phyloP scores from a whole-genome alignment of 2,329 filamentous ascomycete genomes.

The Bimuria novae-zelandiae region DNA sequence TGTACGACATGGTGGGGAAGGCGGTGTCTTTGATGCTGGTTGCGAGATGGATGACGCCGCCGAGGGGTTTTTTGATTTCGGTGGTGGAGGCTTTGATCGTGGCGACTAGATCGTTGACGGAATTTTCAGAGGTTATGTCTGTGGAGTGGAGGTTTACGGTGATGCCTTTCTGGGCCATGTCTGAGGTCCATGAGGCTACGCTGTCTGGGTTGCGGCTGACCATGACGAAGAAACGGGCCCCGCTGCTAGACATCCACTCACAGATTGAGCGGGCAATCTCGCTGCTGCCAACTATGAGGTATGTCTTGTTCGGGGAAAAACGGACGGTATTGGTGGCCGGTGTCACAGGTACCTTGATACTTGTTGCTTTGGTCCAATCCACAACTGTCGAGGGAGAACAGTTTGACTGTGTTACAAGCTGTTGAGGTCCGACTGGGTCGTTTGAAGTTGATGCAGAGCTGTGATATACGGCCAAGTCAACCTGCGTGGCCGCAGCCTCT shows the following conservation, averaged over 20 bases:
- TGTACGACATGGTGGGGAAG: constrained; percentile 16
- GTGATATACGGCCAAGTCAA: no score
- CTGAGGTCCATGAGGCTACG: constrained; percentile 18
- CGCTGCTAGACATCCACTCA: constrained; percentile 22
- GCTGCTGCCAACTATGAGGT: constrained; percentile 24
- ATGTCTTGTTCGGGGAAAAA: constrained; percentile 17
- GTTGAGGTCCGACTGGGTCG: background rate
- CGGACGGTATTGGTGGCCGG: constrained; percentile 1
- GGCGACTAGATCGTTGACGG: constrained; percentile 1
- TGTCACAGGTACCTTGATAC: constrained; percentile 5
- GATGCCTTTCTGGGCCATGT: constrained; percentile 10
- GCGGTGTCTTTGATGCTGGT: constrained; percentile 16
- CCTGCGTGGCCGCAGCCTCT: background rate
- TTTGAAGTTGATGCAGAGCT: no score
- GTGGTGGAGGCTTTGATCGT: background rate
- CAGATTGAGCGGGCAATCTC: constrained; percentile 20
- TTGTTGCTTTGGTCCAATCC: constrained; percentile 10
- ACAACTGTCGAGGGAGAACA: constrained; percentile 4
- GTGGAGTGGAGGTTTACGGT: background rate
- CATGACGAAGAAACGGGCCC: constrained; percentile 27
- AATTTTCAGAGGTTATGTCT: constrained; percentile 13
- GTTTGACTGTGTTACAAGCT: background rate
- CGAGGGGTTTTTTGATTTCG: constrained; percentile 12
- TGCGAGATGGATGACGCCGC: constrained; percentile 18
- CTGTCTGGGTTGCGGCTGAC: constrained; percentile 47